Conservation (phyloP, 2,329 filamentous ascomycete species). For the Alternaria hordeiaustralica region DNA sequence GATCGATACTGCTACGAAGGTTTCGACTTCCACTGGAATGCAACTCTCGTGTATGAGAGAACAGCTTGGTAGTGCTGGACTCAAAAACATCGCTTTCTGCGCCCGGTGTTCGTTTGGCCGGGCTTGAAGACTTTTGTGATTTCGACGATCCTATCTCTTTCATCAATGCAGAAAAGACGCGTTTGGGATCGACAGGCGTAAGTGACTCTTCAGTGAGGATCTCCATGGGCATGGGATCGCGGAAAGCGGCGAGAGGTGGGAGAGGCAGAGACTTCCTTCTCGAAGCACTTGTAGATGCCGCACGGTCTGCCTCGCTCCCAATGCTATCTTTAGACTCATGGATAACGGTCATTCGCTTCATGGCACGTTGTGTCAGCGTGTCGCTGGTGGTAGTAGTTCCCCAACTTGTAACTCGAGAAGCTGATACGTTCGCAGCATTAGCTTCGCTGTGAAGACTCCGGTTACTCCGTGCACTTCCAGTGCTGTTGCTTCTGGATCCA, state of each 20-base stretch:
- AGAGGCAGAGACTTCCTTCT: constrained; percentile 27
- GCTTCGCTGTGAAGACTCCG: constrained; percentile 41
- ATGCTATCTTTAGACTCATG: constrained; percentile 58
- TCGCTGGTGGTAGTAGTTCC: constrained; percentile 67
- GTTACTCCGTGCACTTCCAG: constrained; percentile 30
- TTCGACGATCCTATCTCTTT: constrained; percentile 39
- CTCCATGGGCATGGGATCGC: constrained; percentile 42
- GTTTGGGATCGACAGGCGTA: constrained; percentile 41
- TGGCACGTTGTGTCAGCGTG: constrained; percentile 59
- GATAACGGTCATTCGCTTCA: constrained; percentile 68
- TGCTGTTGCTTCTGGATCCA: constrained; percentile 31
- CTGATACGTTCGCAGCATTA: constrained; percentile 60
- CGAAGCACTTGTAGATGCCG: constrained; percentile 5
- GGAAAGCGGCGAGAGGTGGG: constrained; percentile 35
- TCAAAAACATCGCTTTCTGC: constrained; percentile 37
- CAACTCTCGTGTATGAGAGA: constrained; percentile 10
- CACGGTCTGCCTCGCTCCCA: constrained; percentile 32
- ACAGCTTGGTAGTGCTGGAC: constrained; percentile 27
- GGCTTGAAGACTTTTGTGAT: neutral
- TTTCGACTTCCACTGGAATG: constrained; percentile 23
- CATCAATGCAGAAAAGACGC: constrained; percentile 47
- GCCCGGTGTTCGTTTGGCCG: constrained; percentile 16
- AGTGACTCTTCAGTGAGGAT: constrained; percentile 32
- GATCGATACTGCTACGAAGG: constrained; percentile 5
- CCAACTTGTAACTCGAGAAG: constrained; percentile 71